phyloP scores from a whole-genome alignment of 805 yeast genomes.

The Spathaspora gorwiae region DNA sequence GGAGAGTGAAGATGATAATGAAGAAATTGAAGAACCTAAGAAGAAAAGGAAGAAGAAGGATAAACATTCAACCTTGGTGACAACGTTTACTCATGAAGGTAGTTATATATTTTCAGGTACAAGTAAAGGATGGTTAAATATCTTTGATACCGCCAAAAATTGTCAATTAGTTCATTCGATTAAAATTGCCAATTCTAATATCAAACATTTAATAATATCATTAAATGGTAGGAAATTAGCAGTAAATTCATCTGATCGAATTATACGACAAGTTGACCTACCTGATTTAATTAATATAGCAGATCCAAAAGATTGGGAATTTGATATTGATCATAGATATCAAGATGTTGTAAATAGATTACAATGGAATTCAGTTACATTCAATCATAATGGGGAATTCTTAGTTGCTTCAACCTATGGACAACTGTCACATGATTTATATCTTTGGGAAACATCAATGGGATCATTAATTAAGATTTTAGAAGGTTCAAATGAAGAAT shows the following conservation, averaged over 20 bases:
- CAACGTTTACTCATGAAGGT: constrained; percentile 51
- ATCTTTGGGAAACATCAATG: constrained; percentile 86
- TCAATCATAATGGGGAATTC: constrained; percentile 74
- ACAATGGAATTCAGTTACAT: constrained; percentile 81
- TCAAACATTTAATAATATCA: constrained; percentile 62
- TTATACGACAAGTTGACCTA: constrained; percentile 57
- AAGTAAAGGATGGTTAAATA: constrained; percentile 69
- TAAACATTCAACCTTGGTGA: constrained; percentile 46
- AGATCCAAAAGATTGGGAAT: constrained; percentile 32
- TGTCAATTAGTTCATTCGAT: constrained; percentile 36
- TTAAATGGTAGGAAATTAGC: constrained; percentile 59
- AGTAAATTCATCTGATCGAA: constrained; percentile 72
- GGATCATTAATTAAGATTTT: constrained; percentile 86
- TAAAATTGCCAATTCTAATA: constrained; percentile 63
- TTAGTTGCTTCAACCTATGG: constrained; percentile 87
- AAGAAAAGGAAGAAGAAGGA: constrained; percentile 15
- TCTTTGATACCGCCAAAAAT: constrained; percentile 30
- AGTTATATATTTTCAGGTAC: constrained; percentile 68
- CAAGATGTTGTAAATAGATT: constrained; percentile 86
- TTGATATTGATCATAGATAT: constrained; percentile 73
- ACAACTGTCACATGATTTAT: constrained; percentile 76
- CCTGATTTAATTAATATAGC: constrained; percentile 37
- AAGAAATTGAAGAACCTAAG: constrained; percentile 1
- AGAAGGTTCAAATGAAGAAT: constrained; percentile 87
- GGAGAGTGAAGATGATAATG: constrained; percentile 10